Evolutionary conservation across 768 basidiomycete species (phyloP).

Genomic region (Leccinum uliginosum): DNA sequence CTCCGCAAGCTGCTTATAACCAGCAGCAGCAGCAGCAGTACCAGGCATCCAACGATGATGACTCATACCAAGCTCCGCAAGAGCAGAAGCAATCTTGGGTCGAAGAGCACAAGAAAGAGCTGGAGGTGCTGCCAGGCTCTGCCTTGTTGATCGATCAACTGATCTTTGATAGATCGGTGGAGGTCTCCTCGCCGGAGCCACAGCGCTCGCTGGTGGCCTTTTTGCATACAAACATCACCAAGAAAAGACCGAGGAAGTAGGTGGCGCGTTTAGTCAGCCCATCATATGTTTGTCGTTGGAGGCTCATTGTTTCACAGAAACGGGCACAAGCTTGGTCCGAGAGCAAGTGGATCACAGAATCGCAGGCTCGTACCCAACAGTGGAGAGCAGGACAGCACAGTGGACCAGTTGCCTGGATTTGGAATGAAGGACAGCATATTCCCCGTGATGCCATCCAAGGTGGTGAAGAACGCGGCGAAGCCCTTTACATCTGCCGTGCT

Average conservation of each 20-base stretch:
- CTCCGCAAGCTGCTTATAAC: neutral
- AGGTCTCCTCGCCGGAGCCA: constrained; percentile 54
- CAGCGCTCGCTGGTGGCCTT: constrained; percentile 46
- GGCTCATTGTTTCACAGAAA: constrained; percentile 34
- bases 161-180: constrained; percentile 51
- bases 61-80: constrained; percentile 25
- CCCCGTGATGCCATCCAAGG: constrained; percentile 55
- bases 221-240: constrained; percentile 53
- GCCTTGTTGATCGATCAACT: neutral
- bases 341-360: constrained; percentile 53
- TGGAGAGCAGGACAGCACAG: constrained; percentile 42
- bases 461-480: constrained; percentile 48
- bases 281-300: neutral
- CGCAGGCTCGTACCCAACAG: constrained; percentile 47
- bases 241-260: constrained; percentile 54
- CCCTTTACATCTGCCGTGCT: constrained; percentile 55
- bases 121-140: constrained; percentile 40
- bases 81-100: constrained; percentile 55
- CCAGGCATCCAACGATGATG: constrained; percentile 21
- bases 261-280: neutral
- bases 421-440: constrained; percentile 54
- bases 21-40: constrained; percentile 24
- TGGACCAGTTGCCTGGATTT: constrained; percentile 57
- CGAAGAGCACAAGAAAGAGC: constrained; percentile 52
- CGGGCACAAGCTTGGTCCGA: constrained; percentile 47